Evolutionary conservation across 495 filamentous ascomycete genomes (phyloP), one percentile per base, ranked within the genome.

Genomic region (Symbiotaphrina buchneri): DNA sequence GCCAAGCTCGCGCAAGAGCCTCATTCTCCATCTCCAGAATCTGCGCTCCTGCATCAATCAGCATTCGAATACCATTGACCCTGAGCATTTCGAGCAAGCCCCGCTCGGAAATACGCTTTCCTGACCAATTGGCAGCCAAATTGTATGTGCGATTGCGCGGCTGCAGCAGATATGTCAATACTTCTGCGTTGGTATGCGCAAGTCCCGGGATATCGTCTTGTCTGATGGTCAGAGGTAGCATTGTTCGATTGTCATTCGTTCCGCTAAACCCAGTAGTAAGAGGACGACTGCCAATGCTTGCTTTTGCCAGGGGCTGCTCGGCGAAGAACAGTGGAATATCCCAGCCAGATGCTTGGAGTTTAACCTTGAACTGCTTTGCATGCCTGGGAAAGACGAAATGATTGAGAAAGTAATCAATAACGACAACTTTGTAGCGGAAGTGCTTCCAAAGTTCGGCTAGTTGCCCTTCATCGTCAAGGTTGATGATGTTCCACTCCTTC

Each of bases 201-300:
- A 65, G 34, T 3, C 41, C 35, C 0, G 47, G 46, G 0, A 68
- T 59, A 35, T 68, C 61, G 0, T 56, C 34, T 35, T 68, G 63
- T 16, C 44, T 49, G 32, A 67, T 61, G 0, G 47, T 64, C 11
- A 68, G 32, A 1, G 63, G 63, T 6, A 67, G 41, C 46, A 62
- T 48, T 1, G 37, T 31, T 11, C 55, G 44, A 28, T 51, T 55
- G 37, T 68, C 61, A 27, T 66, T 67, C 0, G 63, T 67, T 0
- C 63, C 63, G 25, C 55, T 61, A 39, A 68, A 68, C 2, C 63
- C 63, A 0, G 63, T 65, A 0, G 61, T 64, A 25, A 35, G n/a
- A 8, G 28, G 14, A 8, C 8, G 3, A 6, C 14, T 21, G 11
- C 18, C 18, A 4, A 6, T 11, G 4, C 13, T 26, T 4, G 6